Base-by-base conservation (phyloP, 1,284 basidiomycete genomes). In the Cryptococcus amylolentus region DNA sequence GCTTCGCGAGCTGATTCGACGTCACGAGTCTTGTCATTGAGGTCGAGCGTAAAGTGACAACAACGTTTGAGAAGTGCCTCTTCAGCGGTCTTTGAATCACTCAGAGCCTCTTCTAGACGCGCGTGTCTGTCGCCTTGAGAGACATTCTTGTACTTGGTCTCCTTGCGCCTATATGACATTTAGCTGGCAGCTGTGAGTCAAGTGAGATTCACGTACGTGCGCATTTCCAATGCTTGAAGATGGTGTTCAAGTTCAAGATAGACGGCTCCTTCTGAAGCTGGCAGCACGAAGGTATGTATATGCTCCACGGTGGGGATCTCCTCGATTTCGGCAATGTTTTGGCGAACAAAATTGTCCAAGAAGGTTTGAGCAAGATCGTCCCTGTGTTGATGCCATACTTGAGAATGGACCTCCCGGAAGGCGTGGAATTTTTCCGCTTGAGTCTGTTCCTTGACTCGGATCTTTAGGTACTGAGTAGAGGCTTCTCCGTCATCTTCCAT, bases 211-310 rank as follows among this genome's bases (percentile, higher is more conserved):
- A 69, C 72, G 63, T 51, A 73, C 72, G 71, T 68, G 55, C 73
- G 73, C 73, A 75, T 73, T 28, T 75, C 73, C 38, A 75, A 56
- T 9, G 73, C 73, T 50, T 89, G 88, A 27, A 97, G 80, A 69
- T 95, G 89, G 67, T 97, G 93, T 68, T 95, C 92, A n/a, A 97
- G 83, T 73, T 97, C 93, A 39, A 96, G 81, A 72, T 97, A 97
- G 60, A 96, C 91, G 0, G 94, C 93, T 12, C 90, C 88, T 73
- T 97, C 94, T 0, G 94, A 91, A 0, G 94, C 91, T 14, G 94
- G 93, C 13, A 96, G 83, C 37, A 81, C 78, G 45, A 96, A 84
- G 39, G 82, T 81, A 67, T 87, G 81, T 45, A 88, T 78, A 59
- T 88, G 81, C 63, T 84, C 83, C 2, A 83, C 83, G 71, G 86